A percentile compares a stretch with the other conserved stretches of the same genome.
phyloP scores from a whole-genome alignment of 176 grass and related monocot species.

The Aegilops sharonensis region DNA sequence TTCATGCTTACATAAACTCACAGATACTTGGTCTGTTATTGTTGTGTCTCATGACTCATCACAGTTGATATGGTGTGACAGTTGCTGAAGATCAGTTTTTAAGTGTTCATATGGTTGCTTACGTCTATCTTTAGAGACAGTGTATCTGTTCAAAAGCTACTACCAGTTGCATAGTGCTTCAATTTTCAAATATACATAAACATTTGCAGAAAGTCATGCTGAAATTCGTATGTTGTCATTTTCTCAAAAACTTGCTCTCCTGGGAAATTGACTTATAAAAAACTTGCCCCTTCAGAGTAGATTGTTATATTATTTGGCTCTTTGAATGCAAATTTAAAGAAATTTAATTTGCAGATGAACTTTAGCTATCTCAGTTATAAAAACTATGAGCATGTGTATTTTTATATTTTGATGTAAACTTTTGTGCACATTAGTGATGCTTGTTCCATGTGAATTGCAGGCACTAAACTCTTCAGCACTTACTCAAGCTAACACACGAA shows the following conservation, averaged over 20 bases:
- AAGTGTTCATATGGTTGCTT: background rate
- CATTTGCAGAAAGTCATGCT: background rate
- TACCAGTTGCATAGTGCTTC: background rate
- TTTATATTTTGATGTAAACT: conserved; percentile 5
- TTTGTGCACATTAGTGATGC: conserved; percentile 22
- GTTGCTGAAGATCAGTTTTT: background rate
- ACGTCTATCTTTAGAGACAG: background rate
- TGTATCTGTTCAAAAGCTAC: conserved; percentile 6
- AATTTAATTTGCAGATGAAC: background rate
- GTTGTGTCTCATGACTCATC: background rate
- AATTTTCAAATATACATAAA: background rate
- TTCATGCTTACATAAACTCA: background rate
- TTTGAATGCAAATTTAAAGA: background rate
- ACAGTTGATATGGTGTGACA: background rate
- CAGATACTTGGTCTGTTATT: background rate
- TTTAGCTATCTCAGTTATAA: background rate
- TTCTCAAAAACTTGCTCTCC: background rate
- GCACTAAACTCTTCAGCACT: conserved; percentile 34
- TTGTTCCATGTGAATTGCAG: conserved; percentile 48
- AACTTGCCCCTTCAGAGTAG: background rate
- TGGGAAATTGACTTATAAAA: conserved; percentile 6
- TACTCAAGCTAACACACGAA: conserved; percentile 39
- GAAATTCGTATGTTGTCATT: background rate
- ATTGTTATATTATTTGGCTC: background rate
- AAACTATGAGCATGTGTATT: conserved; percentile 25